Evolutionary conservation across 169 alveolate species (phyloP), one percentile per base, ranked within the genome.

Genomic region (Cryptosporidium xiaoi): DNA sequence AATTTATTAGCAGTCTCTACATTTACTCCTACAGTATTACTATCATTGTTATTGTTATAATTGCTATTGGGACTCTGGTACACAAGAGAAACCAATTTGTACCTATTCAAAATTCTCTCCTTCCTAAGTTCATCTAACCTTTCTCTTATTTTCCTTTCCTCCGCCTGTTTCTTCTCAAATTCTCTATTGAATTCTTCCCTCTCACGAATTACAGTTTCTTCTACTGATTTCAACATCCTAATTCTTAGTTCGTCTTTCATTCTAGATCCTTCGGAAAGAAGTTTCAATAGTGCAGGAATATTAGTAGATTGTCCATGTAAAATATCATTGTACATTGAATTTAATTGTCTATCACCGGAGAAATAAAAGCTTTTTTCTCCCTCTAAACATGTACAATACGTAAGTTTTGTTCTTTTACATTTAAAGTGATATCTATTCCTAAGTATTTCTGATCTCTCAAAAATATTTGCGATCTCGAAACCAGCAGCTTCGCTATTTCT

Each of bases 331-430:
- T 40, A 77, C 71, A 77, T 56, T 20, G 69, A 77, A 7, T 77
- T 62, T 33, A 77, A 29, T 27, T 77, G 77, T 16, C 24, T 20
- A 60, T 60, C 51, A 44, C 64, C 64, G 2, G 56, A 31, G 20
- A 44, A 77, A 27, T 56, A 48, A 77, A 60, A 77, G 13, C 13
- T 40, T 12, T 16, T 18, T 18, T 27, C 48, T 40, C 87, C 87
- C 5, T 62, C 44, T 40, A 53, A 20, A 60, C 87, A 77, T 31
- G 87, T 77, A 20, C 87, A 77, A 77, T 77, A 77, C 24, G 87
- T 58, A 40, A 77, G 20, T 18, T 29, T 62, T 36, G 87, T 77
- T 2, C 10, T 58, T n/a, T 66, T 20, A 77, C 87, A 77, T 62
- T 48, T 77, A 13, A 77, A 27, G 51, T 77, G 87, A 36, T 77